Percentiles rank a stretch among this genome's conserved stretches.
Conservation (phyloP, 106 monocot species). For the Posidonia australis region DNA sequence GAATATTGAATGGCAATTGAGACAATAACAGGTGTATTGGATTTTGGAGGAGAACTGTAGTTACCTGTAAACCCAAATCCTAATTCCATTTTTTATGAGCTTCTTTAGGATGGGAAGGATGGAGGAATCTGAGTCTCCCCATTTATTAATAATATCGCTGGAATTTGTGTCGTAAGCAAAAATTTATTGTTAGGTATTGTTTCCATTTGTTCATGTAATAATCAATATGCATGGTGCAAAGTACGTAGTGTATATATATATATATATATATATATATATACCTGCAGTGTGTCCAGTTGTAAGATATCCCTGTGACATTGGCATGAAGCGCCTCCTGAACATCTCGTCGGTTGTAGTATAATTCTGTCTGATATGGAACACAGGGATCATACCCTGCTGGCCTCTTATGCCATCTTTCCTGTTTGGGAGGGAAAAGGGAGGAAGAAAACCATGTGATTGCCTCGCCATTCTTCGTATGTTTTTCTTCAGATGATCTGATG, state of each 20-base stretch:
- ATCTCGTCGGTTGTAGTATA: slow-evolving; percentile 47
- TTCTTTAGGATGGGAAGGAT: slow-evolving; percentile 53
- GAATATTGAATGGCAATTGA: too few relatives aligned
- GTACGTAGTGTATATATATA: too few relatives aligned
- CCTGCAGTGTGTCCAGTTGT: slow-evolving; percentile 47
- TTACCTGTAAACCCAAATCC: slow-evolving; percentile 90
- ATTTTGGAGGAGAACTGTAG: neutral
- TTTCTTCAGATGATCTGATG: neutral
- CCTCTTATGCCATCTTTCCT: slow-evolving; percentile 50
- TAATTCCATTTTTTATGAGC: slow-evolving; percentile 57
- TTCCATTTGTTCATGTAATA: too few relatives aligned
- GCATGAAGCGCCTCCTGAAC: slow-evolving; percentile 64
- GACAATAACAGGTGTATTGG: neutral
- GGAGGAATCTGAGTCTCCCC: slow-evolving; percentile 35
- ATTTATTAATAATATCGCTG: slow-evolving; percentile 25
- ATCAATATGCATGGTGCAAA: too few relatives aligned
- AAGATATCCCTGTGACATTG: slow-evolving; percentile 22
- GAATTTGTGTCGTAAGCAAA: neutral
- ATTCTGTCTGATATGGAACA: slow-evolving; percentile 26
- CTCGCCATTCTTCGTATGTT: too few relatives aligned
- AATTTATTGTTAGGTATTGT: too few relatives aligned
- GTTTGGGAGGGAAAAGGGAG: neutral
- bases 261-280: neutral
- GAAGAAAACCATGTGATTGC: neutral
- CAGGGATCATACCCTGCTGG: slow-evolving; percentile 56